phyloP scores from a whole-genome alignment of 352 stramenopile species.

The Peronosclerospora sorghi region DNA sequence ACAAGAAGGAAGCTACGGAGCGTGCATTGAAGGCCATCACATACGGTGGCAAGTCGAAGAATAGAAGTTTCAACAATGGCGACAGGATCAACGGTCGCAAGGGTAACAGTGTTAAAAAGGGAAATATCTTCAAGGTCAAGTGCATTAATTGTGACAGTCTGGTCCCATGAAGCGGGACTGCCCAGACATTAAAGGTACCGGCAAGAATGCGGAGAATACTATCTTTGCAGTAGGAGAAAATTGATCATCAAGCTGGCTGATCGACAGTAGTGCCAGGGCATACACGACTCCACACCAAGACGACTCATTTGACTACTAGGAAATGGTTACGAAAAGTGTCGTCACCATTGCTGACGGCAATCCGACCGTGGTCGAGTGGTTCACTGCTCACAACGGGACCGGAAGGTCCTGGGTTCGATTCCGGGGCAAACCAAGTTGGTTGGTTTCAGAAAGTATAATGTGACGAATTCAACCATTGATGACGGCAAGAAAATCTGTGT shows the following conservation, averaged over 20 bases:
- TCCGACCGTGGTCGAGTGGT: no score
- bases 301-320: conserved; percentile 3
- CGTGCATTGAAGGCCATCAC: background rate
- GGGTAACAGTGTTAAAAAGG: background rate
- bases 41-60: background rate
- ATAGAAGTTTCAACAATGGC: no score
- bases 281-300: conserved; percentile 4
- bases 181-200: background rate
- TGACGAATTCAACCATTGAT: no score
- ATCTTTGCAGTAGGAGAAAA: background rate
- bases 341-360: conserved; percentile 11
- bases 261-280: conserved; percentile 9
- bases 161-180: background rate
- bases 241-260: conserved; percentile 2
- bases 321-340: no score
- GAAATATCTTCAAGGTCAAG: background rate
- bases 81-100: background rate
- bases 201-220: background rate
- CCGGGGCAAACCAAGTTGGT: no score
- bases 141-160: background rate
- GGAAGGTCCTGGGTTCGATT: no score
- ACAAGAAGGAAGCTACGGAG: background rate
- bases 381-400: no score
- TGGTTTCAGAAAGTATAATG: no score
- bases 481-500: conserved; percentile 4